Evolutionary conservation across 306 rosid genomes (phyloP), one percentile per base, ranked within the genome.

Genomic region (Astragalus glycyphyllos): DNA sequence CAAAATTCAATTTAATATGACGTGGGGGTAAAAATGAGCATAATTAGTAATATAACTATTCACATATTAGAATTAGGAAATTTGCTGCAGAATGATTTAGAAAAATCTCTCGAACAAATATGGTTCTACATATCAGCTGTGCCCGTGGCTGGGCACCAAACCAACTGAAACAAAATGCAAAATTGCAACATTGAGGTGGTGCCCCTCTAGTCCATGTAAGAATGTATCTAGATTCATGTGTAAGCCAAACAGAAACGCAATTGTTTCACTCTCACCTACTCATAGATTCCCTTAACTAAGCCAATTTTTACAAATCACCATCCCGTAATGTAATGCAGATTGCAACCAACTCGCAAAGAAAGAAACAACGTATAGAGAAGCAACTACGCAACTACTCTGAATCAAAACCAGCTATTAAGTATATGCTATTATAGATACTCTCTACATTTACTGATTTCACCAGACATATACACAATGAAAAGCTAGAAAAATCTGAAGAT

Each of bases 391-490:
- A 16, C 42, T 20, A 53, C 5, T 54, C 6, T 1, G 20, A 15
- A 70, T 32, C 66, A 69, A 51, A 31, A 50, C 6, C 60, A 64
- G 41, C 5, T 13, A 13, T 11, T 13, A 29, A 65, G 38, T 2
- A 11, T 32, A 2, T 1, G 11, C n/a, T 6, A 38, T 7, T n/a
- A n/a, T n/a, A n/a, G n/a, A 16, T 8, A 16, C 16, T 37, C 51
- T 51, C 44, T 15, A 59, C 13, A 72, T 17, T 77, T 40, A n/a
- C 40, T 61, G n/a, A 3, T n/a, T 23, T 40, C 20, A 23, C 48
- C 32, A 49, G 14, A 76, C 0, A 56, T 1, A 17, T 5, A 14
- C 40, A 17, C n/a, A n/a, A n/a, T n/a, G 34, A 45, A 56, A 49
- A 4, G 14, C 12, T 6, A 26, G 4, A 11, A 48, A 54, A 57